phyloP scores from a whole-genome alignment of 129 eudicot species.

The sunflower (Helianthus annuus) region DNA sequence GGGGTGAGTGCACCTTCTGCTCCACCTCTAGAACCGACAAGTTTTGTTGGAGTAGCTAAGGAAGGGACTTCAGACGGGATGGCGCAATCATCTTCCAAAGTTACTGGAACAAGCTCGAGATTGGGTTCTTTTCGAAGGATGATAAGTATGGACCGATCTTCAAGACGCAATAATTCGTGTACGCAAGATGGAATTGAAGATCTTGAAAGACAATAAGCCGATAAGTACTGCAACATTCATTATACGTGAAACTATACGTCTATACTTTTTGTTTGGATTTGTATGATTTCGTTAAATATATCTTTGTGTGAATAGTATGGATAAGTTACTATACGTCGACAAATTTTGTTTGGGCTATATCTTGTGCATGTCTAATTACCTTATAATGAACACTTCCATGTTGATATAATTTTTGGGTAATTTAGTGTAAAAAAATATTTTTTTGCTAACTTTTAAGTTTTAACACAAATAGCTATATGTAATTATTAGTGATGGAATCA shows the following conservation, averaged over 20 bases:
- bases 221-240: conserved; percentile 1
- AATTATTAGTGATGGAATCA: no score
- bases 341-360: conserved; percentile 5
- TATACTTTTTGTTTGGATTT: conserved; percentile 22
- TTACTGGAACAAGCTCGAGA: conserved; percentile 45
- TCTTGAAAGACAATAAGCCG: conserved; percentile 54
- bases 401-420: background rate
- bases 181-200: conserved; percentile 44
- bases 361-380: conserved; percentile 3
- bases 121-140: conserved; percentile 65
- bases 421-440: no score
- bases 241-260: conserved; percentile 14
- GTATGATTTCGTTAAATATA: conserved; percentile 11
- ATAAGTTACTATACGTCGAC: background rate
- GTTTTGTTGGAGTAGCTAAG: background rate
- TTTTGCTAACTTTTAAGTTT: no score
- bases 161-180: conserved; percentile 41
- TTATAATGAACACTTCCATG: conserved; percentile 7
- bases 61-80: conserved; percentile 42
- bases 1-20: conserved; percentile 42
- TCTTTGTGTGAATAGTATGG: conserved; percentile 29
- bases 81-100: conserved; percentile 27
- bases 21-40: conserved; percentile 39
- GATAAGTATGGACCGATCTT: conserved; percentile 53
- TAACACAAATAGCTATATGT: no score